Evolutionary conservation across 352 stramenopile genomes (phyloP), one percentile per base, ranked within the genome.

Genomic region (Globisporangium nagaii): DNA sequence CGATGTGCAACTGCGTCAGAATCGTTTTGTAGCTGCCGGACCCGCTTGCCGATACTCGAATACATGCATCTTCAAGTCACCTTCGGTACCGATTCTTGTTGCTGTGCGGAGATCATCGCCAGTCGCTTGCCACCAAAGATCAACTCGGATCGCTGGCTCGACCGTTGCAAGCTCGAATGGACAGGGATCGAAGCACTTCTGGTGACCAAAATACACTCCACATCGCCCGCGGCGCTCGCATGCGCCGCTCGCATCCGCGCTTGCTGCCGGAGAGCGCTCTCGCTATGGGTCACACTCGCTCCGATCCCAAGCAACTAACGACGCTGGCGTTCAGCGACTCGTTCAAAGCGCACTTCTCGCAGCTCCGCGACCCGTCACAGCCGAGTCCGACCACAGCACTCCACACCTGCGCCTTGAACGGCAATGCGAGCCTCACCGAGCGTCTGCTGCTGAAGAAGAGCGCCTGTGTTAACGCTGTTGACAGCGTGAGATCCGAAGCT

Each of bases 281-380:
- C 24, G 13, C 0, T 13, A 36, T 49, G 43, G 20, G 10, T 22
- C 25, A 2, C n/a, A 19, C n/a, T 6, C 40, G 13, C 30, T 4
- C 2, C 12, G 6, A 35, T 2, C 17, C 17, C n/a, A 34, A 20
- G 43, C 17, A n/a, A 25, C 22, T 46, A 34, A 53, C 56, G 4
- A 35, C 53, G 3, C 46, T 78, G 19, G 41, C 61, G 22, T 37
- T 75, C 34, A 66, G 45, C 25, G 63, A 62, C 4, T 50, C 63
- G 22, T 78, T 78, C 48, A 70, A 75, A 32, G 20, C 34, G 35
- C 64, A 69, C 36, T 73, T 71, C 41, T 43, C 48, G 22, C 63
- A 63, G 31, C 53, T 68, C 28, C 60, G 57, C 12, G 57, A 75
- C 20, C 41, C 54, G 20, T 52, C 30, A 5, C 56, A 54, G 12